Base-by-base conservation (phyloP, 2,329 filamentous ascomycete species). In the Sporothrix pallida region DNA sequence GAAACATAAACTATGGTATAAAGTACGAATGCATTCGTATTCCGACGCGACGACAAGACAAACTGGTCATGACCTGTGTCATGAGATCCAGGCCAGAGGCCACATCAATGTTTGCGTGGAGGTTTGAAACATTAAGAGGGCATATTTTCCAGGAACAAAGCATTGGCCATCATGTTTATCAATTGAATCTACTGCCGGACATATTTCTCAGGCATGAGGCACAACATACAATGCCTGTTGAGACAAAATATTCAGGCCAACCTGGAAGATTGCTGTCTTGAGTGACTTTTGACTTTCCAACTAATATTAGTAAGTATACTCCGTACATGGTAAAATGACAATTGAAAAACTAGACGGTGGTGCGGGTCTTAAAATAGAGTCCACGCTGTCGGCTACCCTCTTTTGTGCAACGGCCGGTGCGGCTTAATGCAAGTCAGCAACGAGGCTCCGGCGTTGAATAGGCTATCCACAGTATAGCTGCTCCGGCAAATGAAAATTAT, bases 401-500 rank as follows among this genome's bases (percentile, higher is more conserved):
- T 62, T 62, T 42, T 62, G 13, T 62, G 58, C 31, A 62, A 31
- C 31, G 23, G 26, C 58, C 58, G 58, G 58, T 42, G 13, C 26
- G 7, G 31, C 58, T 42, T 20, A 17, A n/a, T 54, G 17, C 6
- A 54, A 56, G 12, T 37, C 31, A 58, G 54, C n/a, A 31, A 44
- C 26, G 12, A 44, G 31, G 58, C 58, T 44, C 58, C 17, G 37
- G 8, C 17, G 31, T 12, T 44, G 58, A 63, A 63, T 44, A 20
- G 31, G 31, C 58, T 63, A 63, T 44, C 31, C 58, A 63, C 58
- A 17, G 4, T 63, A 42, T 20, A 63, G 31, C 20, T 63, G 31
- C 58, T 20, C 6, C 65, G 62, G 62, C n/a, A 65, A 65, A 46
- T 46, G 42, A 46, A 23, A 46, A 46, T 3, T 37, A 10, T 26